Percentiles rank a stretch among this genome's conserved stretches.
These are phyloP conservation scores for Trichophyton benhamiae DNA, from an alignment of 2,329 filamentous ascomycete genomes.

Conservation along the genomic window DNA sequence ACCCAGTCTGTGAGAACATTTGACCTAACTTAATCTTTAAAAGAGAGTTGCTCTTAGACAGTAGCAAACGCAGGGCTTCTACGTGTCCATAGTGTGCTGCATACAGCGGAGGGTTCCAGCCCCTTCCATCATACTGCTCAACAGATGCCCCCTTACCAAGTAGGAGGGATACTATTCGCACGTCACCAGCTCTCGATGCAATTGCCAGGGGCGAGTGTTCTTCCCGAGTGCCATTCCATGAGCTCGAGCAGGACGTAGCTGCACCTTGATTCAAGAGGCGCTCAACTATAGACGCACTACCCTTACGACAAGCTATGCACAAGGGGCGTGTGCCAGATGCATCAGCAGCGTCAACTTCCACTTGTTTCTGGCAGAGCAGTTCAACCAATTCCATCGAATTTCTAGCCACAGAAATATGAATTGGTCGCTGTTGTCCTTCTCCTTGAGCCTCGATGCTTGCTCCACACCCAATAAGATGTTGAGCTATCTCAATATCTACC, in stretches of 20 bases:
- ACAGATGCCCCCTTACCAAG: conserved; percentile 23
- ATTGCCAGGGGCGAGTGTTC: conserved; percentile 22
- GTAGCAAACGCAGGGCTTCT: conserved; percentile 24
- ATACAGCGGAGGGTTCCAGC: conserved; percentile 29
- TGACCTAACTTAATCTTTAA: conserved; percentile 7
- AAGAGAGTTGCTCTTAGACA: conserved; percentile 17
- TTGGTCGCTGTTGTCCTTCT: conserved; percentile 19
- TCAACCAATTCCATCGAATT: conserved; percentile 22
- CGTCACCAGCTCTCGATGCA: conserved; percentile 1
- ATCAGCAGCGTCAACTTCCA: conserved; percentile 21
- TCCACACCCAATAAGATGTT: conserved; percentile 23
- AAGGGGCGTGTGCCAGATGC: conserved; percentile 25
- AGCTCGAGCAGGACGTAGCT: conserved; percentile 14
- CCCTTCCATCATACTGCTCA: conserved; percentile 24
- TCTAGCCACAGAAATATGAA: conserved; percentile 24
- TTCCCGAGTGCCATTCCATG: conserved; percentile 17
- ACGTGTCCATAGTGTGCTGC: conserved; percentile 29
- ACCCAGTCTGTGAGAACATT: conserved; percentile 1
- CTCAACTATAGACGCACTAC: conserved; percentile 24
- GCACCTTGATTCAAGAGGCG: conserved; percentile 25
- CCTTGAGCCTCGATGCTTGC: conserved; percentile 25
- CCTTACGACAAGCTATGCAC: conserved; percentile 25
- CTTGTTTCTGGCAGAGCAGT: conserved; percentile 22
- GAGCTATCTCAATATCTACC: conserved; percentile 21
- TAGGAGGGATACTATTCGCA: not conserved